Base-by-base conservation (phyloP, 2,329 filamentous ascomycete species). In the Stachybotrys chlorohalonatus region DNA sequence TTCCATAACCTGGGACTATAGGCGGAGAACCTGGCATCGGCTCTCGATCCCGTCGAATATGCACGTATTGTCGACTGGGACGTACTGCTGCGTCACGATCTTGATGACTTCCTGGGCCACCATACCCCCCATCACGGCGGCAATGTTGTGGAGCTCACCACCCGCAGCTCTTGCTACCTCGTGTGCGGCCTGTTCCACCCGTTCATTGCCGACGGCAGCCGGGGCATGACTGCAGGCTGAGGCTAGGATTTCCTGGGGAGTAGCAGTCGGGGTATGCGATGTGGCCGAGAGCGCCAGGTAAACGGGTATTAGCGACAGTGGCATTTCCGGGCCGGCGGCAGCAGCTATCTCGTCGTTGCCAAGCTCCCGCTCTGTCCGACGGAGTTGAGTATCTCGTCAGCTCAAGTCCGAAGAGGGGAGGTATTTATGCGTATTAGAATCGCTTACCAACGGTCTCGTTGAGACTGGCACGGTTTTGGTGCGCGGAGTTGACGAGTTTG, bases 51-150 rank as follows among this genome's bases (percentile, higher is more conserved):
- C 85, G 73, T 88, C 85, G 62, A 85, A 87, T 57, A 89, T 76
- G 65, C 85, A 87, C 15, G 82, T 85, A 68, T 87, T 86, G 62
- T 88, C 84, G 59, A 87, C 81, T 30, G 85, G 84, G 48, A 87
- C 76, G 70, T 88, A 89, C 72, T 89, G 85, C 64, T 83, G 84
- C 11, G 85, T 88, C 63, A 88, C 81, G 55, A 93, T 82, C 69
- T 99, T 99, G 74, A 99, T 95, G 58, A 93, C 83, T 73, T 99
- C 94, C 71, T 99, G 95, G n/a, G 93, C 90, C 51, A 95, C 87
- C 75, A 99, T 87, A 3, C 94, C 95, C 32, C 94, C 95, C 1
- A 86, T 87, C 54, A 96, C 74, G 31, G 92, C 86, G 36, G 92
- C 88, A 54, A 95, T 89, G 67, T 96, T 97, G 74, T 99, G 94